Percentiles rank a stretch among this genome's conserved stretches.
phyloP scores from a whole-genome alignment of 2,329 filamentous ascomycete genomes.

The Cladophialophora exuberans region DNA sequence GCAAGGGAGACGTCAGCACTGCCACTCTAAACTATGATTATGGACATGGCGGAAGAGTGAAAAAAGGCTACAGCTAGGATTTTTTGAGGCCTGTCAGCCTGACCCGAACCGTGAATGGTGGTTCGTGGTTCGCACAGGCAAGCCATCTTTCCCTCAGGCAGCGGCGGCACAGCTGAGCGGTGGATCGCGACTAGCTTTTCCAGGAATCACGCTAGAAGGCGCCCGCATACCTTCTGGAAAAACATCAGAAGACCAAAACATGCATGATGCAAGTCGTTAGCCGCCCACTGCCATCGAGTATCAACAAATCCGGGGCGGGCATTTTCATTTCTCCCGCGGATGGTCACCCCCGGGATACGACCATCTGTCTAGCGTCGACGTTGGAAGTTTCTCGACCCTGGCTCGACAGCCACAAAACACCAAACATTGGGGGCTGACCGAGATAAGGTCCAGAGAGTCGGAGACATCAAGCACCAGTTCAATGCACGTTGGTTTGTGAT shows the following conservation, averaged over 20 bases:
- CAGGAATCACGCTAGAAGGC: constrained; percentile 2
- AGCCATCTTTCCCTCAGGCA: background rate
- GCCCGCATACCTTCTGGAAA: background rate
- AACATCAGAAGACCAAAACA: background rate
- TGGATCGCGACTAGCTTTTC: background rate
- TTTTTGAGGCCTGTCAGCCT: background rate
- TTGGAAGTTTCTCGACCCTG: background rate
- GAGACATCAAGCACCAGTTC: too few species aligned
- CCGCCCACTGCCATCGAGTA: background rate
- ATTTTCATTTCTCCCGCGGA: constrained; percentile 1
- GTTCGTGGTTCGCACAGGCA: background rate
- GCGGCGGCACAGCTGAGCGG: background rate
- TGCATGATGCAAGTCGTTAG: background rate
- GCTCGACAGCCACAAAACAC: background rate
- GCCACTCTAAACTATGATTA: background rate
- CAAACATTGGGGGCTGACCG: background rate
- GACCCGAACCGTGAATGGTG: too few species aligned
- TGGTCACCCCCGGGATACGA: background rate
- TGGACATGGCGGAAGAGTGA: background rate
- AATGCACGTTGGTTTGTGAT: background rate
- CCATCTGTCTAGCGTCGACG: background rate
- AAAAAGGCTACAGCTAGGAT: background rate
- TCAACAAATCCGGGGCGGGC: background rate
- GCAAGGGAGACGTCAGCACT: background rate
- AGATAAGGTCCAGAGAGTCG: too few species aligned